Evolutionary conservation across 2,329 filamentous ascomycete genomes (phyloP), one percentile per base, ranked within the genome.

Genomic region (Graphilbum ipis-grandicollis): DNA sequence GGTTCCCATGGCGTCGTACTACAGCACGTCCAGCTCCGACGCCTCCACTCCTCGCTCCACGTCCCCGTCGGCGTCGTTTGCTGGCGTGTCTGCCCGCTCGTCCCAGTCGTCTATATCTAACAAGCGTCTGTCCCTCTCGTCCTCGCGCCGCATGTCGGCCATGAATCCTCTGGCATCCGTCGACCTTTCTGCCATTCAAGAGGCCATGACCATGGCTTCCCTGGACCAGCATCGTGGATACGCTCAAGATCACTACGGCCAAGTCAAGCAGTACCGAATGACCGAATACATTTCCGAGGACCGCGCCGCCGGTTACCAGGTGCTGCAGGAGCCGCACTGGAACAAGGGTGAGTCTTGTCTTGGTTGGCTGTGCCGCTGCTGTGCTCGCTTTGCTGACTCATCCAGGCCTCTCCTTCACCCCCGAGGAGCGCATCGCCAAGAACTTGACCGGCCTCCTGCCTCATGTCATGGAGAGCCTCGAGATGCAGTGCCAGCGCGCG

Each of bases 391-490:
- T 6, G 17, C 30, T 17, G n/a, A 9, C 10, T 9, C 30, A 17
- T 17, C 19, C 19, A 77, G 73, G 73, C 47, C 66, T 75, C 35
- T 68, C 71, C 30, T 78, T 77, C 52, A 69, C 64, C 13, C 72
- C 72, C 25, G 71, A 76, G 44, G 67, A 78, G 56, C 69, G 73
- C 47, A 57, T 71, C 38, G 54, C 56, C 50, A 73, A 74, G 59
- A 76, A 77, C 62, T 64, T 78, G 43, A 76, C 71, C 31, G 73
- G 73, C 42, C 65, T 78, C 47, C 59, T 78, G 42, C 73, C 73
- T 35, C 72, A 77, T 53, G 68, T 68, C 50, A 70, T 72, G 56
- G 68, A 75, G 59, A 66, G 56, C 53, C 55, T 67, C 49, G 58
- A 70, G 43, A 74, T 66, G 37, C 72, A 77, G 54, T 70, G 67